These are phyloP conservation scores for Coemansia sp. DNA, from an alignment of 192 early-diverging fungal genomes.

Conservation along the genomic window DNA sequence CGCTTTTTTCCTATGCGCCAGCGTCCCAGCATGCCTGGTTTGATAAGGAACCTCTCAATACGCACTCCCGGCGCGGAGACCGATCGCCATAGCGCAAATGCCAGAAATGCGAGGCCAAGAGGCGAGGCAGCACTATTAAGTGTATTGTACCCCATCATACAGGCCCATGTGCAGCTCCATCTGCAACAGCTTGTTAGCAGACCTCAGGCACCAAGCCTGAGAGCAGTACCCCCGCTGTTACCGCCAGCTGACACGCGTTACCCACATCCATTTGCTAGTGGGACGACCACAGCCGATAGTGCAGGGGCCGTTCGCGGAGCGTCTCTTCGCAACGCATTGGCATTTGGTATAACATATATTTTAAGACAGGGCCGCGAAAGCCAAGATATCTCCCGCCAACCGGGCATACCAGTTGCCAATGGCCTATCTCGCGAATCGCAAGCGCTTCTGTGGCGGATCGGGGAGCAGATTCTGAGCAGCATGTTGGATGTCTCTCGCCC, in stretches of 20 bases:
- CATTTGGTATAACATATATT: not conserved
- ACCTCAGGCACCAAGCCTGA: too few species aligned
- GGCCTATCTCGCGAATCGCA: too few species aligned
- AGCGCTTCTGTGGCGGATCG: not conserved
- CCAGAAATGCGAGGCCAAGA: too few species aligned
- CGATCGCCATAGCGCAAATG: too few species aligned
- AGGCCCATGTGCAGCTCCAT: too few species aligned
- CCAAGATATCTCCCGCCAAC: not conserved
- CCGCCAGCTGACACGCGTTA: not conserved
- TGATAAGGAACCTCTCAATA: too few species aligned
- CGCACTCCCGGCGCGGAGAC: too few species aligned
- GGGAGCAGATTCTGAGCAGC: too few species aligned
- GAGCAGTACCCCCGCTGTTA: not conserved
- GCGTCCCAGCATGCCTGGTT: not conserved
- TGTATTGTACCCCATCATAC: too few species aligned
- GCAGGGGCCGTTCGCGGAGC: not conserved
- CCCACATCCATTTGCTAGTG: not conserved
- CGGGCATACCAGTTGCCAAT: too few species aligned
- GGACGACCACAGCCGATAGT: not conserved
- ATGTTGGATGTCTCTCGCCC: not conserved
- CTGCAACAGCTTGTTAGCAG: too few species aligned
- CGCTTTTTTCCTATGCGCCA: conserved; percentile 12
- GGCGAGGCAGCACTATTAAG: too few species aligned
- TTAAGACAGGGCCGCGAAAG: not conserved
- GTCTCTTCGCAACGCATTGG: not conserved